Conservation (phyloP, 495 filamentous ascomycete genomes). For the Trichocladium uniseriatum region DNA sequence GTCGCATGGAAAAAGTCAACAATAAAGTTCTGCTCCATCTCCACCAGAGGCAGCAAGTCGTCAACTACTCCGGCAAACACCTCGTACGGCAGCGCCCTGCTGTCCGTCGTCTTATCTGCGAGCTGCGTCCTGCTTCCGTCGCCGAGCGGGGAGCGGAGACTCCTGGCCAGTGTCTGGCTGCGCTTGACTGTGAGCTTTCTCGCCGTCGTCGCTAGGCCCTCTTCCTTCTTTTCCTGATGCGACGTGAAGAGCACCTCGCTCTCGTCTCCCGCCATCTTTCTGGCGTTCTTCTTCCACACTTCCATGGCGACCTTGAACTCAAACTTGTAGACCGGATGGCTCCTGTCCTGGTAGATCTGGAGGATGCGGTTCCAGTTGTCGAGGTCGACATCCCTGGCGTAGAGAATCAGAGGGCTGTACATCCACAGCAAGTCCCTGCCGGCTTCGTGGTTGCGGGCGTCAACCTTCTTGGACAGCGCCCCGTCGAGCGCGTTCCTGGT, state of each 20-base stretch:
- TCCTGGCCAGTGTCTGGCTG: constrained; percentile 69
- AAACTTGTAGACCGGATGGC: constrained; percentile 65
- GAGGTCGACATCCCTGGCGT: constrained; percentile 70
- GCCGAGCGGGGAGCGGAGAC: constrained; percentile 56
- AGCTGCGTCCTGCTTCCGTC: constrained; percentile 49
- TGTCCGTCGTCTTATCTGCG: constrained; percentile 53
- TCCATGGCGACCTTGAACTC: constrained; percentile 72
- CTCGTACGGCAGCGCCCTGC: constrained; percentile 65
- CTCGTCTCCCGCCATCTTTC: constrained; percentile 77
- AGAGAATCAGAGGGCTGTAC: constrained; percentile 76
- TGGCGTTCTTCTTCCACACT: constrained; percentile 73
- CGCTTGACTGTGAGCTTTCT: constrained; percentile 89
- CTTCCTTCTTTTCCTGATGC: constrained; percentile 72
- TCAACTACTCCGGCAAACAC: constrained; percentile 72
- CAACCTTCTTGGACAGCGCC: constrained; percentile 44
- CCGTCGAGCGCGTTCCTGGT: constrained; percentile 49
- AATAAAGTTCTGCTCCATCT: constrained; percentile 89
- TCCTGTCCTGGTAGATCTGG: constrained; percentile 67
- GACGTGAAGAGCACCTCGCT: constrained; percentile 78
- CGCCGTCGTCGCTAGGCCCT: constrained; percentile 64
- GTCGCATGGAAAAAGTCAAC: constrained; percentile 88
- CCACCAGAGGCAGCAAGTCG: constrained; percentile 68
- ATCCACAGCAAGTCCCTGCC: constrained; percentile 58
- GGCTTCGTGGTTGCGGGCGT: constrained; percentile 44
- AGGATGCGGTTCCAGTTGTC: constrained; percentile 72